Evolutionary conservation across 2,329 filamentous ascomycete genomes (phyloP), one percentile per base, ranked within the genome.

Genomic region (Penicillium brevicompactum): DNA sequence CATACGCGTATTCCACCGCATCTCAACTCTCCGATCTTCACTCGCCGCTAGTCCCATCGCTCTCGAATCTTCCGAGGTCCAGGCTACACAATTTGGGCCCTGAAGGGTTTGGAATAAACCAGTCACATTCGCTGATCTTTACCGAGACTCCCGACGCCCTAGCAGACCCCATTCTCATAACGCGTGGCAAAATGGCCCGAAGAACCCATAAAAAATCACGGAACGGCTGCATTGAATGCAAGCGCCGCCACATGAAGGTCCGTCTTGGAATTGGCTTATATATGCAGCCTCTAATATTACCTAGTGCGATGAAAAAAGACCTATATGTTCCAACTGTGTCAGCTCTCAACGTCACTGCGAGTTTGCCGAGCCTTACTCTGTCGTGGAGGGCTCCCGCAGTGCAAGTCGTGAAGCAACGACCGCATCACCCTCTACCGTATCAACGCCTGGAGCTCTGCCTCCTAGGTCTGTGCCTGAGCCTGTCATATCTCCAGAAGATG

Each of bases 171-270:
- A 1, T 32, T 32, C 46, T 18, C 18, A 9, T 34, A 21, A 13
- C 18, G 22, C 30, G 37, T 53, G 44, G 30, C 37, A 9, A 47
- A 53, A 53, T 53, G 50, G 34, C 4, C 18, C 62, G 66, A 38
- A 67, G 70, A 53, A 57, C 70, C 4, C 74, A 76, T 55, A 68
- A 62, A 40, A 68, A 64, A 31, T 76, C 73, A n/a, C 66, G 71
- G 41, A 70, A 69, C 54, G 74, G 73, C 22, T 76, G 74, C 46
- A 31, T 63, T 7, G 66, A 73, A 57, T 76, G 73, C 53, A 76
- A 76, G 56, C 66, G 66, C 22, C 67, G 73, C 8, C 73, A 75
- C 55, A 65, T 75, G 43, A 75, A 74, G 61, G 73, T 74, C 59
- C 42, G 55, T 31, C 18, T 14, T 18, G 14, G 3, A 10, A n/a